phyloP scores from a whole-genome alignment of 257 asterid species.

The Solanum acaule region DNA sequence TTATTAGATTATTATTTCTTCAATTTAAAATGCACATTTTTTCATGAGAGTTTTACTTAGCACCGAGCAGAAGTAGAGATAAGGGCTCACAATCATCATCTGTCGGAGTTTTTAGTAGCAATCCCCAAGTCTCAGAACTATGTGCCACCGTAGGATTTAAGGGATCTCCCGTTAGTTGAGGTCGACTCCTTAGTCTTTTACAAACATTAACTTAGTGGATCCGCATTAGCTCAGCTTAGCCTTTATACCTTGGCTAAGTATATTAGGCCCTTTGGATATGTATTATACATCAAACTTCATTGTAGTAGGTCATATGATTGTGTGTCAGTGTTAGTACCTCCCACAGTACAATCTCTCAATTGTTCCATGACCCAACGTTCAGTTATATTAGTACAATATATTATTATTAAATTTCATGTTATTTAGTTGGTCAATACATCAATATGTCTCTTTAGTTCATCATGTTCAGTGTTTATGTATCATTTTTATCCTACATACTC shows the following conservation, averaged over 20 bases:
- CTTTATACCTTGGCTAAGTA: background rate
- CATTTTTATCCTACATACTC: background rate
- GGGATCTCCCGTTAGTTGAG: background rate
- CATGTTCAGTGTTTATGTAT: no score
- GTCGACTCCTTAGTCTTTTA: background rate
- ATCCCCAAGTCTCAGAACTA: background rate
- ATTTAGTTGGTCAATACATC: background rate
- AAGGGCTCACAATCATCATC: background rate
- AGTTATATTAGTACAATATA: no score
- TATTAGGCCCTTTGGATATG: background rate
- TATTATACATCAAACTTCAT: background rate
- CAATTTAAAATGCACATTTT: no score
- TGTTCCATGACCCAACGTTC: no score
- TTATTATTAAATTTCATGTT: background rate
- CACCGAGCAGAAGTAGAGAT: background rate
- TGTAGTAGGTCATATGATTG: background rate
- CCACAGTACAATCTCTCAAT: background rate
- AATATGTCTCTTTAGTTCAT: background rate
- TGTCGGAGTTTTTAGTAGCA: no score
- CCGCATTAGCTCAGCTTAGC: background rate
- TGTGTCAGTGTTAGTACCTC: background rate
- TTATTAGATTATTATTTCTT: no score
- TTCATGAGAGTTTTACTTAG: background rate
- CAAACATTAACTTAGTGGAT: background rate
- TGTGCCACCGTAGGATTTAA: background rate